Percentiles rank a stretch among this genome's conserved stretches.
Evolutionary conservation across 1,284 basidiomycete species (phyloP).

Genomic region (Chalciporus sp.): DNA sequence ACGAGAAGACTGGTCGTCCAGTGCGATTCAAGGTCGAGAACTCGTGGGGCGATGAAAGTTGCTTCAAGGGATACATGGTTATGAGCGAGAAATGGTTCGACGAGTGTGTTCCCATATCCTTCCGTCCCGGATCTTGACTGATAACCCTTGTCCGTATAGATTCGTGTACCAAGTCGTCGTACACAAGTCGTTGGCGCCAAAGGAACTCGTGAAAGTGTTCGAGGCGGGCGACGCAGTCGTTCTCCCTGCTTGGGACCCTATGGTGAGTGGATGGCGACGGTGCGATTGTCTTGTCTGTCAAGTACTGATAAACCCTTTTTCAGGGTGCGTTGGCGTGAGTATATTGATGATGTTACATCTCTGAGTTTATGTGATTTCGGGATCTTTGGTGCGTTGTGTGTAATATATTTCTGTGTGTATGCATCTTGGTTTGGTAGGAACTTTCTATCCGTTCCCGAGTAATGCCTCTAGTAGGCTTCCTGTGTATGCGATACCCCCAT

Average conservation of each 20-base stretch:
- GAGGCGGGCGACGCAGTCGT: constrained; percentile 66
- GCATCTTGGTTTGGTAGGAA: neutral
- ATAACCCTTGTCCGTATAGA: constrained; percentile 37
- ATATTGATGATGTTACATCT: neutral
- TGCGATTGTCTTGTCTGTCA: neutral
- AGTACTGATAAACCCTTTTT: neutral
- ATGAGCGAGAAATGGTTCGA: constrained; percentile 94
- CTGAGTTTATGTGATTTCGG: neutral
- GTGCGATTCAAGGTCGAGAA: constrained; percentile 95
- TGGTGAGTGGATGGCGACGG: constrained; percentile 54
- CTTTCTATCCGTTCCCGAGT: neutral
- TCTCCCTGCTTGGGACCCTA: constrained; percentile 88
- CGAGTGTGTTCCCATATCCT: constrained; percentile 56
- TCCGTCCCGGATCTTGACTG: neutral
- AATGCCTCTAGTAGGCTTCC: neutral
- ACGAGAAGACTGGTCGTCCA: constrained; percentile 67
- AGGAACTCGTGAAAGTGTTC: constrained; percentile 79
- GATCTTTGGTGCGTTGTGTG: neutral
- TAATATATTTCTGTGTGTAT: neutral
- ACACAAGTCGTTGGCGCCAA: constrained; percentile 76
- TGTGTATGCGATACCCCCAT: neutral
- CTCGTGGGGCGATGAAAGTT: constrained; percentile 83
- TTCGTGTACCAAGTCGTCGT: constrained; percentile 90
- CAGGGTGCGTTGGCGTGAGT: constrained; percentile 38
- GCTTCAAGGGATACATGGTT: constrained; percentile 89